Evolutionary conservation across 2,329 filamentous ascomycete species (phyloP).

Genomic region (Clonostachys rosea): DNA sequence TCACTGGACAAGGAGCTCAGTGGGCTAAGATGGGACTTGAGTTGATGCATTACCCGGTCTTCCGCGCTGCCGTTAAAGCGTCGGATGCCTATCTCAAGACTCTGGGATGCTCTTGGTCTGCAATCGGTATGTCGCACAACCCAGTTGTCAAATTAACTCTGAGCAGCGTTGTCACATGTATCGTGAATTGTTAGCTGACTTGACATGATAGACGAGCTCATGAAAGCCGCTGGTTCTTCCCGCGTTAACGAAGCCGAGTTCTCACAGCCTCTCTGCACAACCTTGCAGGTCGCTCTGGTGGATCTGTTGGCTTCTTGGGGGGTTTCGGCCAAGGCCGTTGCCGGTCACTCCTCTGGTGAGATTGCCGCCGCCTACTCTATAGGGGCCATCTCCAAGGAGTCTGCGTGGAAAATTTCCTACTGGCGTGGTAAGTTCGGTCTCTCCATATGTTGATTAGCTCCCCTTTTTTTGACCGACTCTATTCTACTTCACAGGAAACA

Average conservation of each 20-base stretch:
- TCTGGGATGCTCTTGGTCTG: conserved; percentile 18
- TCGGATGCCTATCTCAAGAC: conserved; percentile 16
- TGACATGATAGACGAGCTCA: conserved; percentile 9
- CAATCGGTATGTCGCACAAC: conserved; percentile 1
- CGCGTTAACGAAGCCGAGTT: conserved; percentile 12
- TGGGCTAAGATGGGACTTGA: conserved; percentile 23
- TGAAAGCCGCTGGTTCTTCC: conserved; percentile 4
- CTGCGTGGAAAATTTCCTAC: conserved; percentile 26
- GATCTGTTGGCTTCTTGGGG: conserved; percentile 24
- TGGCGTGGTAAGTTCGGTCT: conserved; percentile 2
- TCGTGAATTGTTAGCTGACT: background rate
- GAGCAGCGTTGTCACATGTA: conserved; percentile 3
- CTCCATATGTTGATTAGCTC: conserved; percentile 11
- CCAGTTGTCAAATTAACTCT: conserved; percentile 1
- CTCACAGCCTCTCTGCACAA: conserved; percentile 34
- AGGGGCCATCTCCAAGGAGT: conserved; percentile 31
- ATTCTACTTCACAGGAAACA: conserved; percentile 23
- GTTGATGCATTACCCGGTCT: conserved; percentile 11
- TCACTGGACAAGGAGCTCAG: conserved; percentile 26
- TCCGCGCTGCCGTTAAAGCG: conserved; percentile 6
- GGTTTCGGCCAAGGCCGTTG: conserved; percentile 22
- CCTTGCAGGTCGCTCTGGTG: conserved; percentile 35
- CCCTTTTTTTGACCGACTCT: conserved; percentile 30
- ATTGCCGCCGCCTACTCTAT: conserved; percentile 37
- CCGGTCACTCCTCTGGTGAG: conserved; percentile 38